A percentile compares a stretch with the other conserved stretches of the same genome.
Conservation (phyloP, 225 moss, liverwort and hornwort species). For the Rhytidiadelphus loreus region DNA sequence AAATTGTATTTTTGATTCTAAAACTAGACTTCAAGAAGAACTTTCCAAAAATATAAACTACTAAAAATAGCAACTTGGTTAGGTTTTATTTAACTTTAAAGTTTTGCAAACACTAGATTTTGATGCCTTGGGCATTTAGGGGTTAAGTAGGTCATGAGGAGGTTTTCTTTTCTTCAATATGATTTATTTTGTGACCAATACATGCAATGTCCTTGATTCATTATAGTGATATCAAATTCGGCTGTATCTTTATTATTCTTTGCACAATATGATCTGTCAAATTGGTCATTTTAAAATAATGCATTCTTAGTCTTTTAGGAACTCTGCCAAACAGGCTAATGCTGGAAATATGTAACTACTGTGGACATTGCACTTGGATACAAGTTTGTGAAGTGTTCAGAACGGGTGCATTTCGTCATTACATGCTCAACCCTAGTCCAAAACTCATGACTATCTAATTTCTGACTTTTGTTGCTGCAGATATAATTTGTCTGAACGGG, state of each 20-base stretch:
- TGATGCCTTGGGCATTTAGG: too few relatives aligned
- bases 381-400: neutral
- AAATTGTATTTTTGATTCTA: too few relatives aligned
- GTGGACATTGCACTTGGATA: neutral
- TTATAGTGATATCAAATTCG: neutral
- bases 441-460: neutral
- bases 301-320: neutral
- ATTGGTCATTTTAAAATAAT: neutral
- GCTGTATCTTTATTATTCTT: neutral
- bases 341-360: neutral
- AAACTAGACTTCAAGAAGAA: too few relatives aligned
- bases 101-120: too few relatives aligned
- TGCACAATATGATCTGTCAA: neutral
- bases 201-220: neutral
- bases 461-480: neutral
- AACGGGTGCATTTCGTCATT: too few relatives aligned
- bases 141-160: neutral
- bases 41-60: too few relatives aligned
- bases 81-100: too few relatives aligned
- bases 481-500: neutral
- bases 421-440: neutral
- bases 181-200: neutral
- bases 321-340: neutral
- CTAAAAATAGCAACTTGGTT: too few relatives aligned
- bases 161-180: neutral